These are phyloP conservation scores for Arthrobotrys conoides DNA, from an alignment of 2,329 filamentous ascomycete genomes.

Conservation along the genomic window DNA sequence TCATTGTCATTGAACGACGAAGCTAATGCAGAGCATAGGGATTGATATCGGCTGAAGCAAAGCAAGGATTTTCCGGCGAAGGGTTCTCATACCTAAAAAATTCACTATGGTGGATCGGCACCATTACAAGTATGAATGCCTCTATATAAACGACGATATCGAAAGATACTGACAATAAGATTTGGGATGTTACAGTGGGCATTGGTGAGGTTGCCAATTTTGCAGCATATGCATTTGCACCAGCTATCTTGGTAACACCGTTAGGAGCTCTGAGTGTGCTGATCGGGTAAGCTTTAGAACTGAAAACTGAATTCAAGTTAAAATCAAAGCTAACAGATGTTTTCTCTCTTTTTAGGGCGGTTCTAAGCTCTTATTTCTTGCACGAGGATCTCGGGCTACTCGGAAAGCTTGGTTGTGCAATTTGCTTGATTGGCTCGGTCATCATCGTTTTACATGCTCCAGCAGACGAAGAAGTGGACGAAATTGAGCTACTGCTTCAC, in stretches of 20 bases:
- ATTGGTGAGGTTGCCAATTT: slow-evolving; percentile 97
- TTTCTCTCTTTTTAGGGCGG: slow-evolving; percentile 75
- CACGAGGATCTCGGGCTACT: slow-evolving; percentile 89
- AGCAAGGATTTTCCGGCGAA: slow-evolving; percentile 96
- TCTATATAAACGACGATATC: background rate
- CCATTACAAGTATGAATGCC: slow-evolving; percentile 79
- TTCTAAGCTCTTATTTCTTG: slow-evolving; percentile 94
- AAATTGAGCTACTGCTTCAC: slow-evolving; percentile 89
- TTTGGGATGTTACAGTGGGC: slow-evolving; percentile 75
- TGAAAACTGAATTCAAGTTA: background rate
- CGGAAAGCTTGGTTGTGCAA: slow-evolving; percentile 94
- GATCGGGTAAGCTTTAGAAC: slow-evolving; percentile 75
- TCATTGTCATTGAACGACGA: background rate
- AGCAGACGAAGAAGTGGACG: slow-evolving; percentile 89
- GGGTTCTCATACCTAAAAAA: slow-evolving; percentile 94
- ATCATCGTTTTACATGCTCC: slow-evolving; percentile 98
- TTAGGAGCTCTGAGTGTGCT: slow-evolving; percentile 93
- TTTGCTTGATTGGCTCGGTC: slow-evolving; percentile 94
- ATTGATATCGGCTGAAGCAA: slow-evolving; percentile 88
- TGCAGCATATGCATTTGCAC: slow-evolving; percentile 96
- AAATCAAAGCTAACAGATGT: slow-evolving; percentile 52
- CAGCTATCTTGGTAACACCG: slow-evolving; percentile 97
- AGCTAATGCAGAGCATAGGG: slow-evolving; percentile 72
- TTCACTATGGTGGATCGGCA: slow-evolving; percentile 98
- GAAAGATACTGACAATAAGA: slow-evolving; percentile 20